phyloP scores from a whole-genome alignment of 2,329 filamentous ascomycete genomes.

The Aspergillus niger region DNA sequence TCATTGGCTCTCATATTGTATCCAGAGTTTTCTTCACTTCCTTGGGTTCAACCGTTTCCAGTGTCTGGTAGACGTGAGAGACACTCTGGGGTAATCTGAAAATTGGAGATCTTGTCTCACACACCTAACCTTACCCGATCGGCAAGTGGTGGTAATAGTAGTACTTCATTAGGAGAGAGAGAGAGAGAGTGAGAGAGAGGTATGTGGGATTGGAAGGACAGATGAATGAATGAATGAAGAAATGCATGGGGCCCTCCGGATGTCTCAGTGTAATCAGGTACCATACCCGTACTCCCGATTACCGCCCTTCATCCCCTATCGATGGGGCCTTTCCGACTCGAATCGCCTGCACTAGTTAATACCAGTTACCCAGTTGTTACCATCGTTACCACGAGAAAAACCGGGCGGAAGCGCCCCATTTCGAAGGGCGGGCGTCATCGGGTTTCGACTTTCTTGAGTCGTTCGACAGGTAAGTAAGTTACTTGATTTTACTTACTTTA shows the following conservation, averaged over 20 bases:
- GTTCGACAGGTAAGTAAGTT: too few species aligned
- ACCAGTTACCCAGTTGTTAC: background rate
- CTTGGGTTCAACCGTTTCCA: background rate
- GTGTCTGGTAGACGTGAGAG: background rate
- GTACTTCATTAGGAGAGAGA: background rate
- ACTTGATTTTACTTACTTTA: too few species aligned
- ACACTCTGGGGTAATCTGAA: background rate
- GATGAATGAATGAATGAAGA: background rate
- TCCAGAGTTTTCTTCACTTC: background rate
- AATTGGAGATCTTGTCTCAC: too few species aligned
- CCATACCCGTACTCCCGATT: conserved; percentile 4
- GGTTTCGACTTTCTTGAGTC: background rate
- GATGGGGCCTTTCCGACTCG: conserved; percentile 1
- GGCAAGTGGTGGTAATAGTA: background rate
- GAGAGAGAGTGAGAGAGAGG: background rate
- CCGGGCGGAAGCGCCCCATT: background rate
- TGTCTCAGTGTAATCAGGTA: conserved; percentile 6
- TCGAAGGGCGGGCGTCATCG: background rate
- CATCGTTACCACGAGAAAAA: background rate
- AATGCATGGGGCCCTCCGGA: background rate
- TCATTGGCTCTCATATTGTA: background rate
- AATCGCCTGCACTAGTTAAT: conserved; percentile 5
- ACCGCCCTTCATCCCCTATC: conserved; percentile 10
- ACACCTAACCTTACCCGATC: too few species aligned
- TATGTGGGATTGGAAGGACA: background rate